Conservation (phyloP, 192 early-diverging fungal genomes). For the Lobulomyces angularis region DNA sequence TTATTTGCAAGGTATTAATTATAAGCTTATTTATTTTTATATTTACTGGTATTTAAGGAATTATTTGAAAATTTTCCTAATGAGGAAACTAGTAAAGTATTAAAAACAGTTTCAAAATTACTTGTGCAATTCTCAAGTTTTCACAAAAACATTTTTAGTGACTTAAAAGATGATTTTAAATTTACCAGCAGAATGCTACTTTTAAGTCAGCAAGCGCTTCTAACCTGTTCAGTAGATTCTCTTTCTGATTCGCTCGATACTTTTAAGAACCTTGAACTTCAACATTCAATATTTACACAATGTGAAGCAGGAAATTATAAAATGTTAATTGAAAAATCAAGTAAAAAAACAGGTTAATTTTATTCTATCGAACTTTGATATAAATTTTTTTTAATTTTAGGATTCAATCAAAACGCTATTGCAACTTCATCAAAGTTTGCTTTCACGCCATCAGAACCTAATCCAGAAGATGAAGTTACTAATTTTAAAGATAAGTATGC, state of each 20-base stretch:
- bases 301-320: constrained; percentile 34
- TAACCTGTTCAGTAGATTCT: constrained; percentile 13
- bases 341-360: too few relatives aligned
- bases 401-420: too few relatives aligned
- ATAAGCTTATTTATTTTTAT: not conserved
- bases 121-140: constrained; percentile 17
- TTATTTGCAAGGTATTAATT: constrained; percentile 19
- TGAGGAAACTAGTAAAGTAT: constrained; percentile 9
- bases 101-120: constrained; percentile 19
- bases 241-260: constrained; percentile 24
- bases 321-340: constrained; percentile 1
- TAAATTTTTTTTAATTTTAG: too few relatives aligned
- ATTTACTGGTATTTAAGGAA: constrained; percentile 10
- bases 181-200: constrained; percentile 27
- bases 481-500: constrained; percentile 22
- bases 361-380: too few relatives aligned
- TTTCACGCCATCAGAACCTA: constrained; percentile 3
- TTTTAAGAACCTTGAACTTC: constrained; percentile 31
- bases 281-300: constrained; percentile 26
- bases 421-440: constrained; percentile 1
- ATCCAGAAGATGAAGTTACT: constrained; percentile 11
- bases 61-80: constrained; percentile 29
- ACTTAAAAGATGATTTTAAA: constrained; percentile 13
- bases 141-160: constrained; percentile 20
- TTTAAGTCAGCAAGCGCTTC: constrained; percentile 20